phyloP scores from a whole-genome alignment of 2,329 filamentous ascomycete species.

The Aspergillus neoniger region DNA sequence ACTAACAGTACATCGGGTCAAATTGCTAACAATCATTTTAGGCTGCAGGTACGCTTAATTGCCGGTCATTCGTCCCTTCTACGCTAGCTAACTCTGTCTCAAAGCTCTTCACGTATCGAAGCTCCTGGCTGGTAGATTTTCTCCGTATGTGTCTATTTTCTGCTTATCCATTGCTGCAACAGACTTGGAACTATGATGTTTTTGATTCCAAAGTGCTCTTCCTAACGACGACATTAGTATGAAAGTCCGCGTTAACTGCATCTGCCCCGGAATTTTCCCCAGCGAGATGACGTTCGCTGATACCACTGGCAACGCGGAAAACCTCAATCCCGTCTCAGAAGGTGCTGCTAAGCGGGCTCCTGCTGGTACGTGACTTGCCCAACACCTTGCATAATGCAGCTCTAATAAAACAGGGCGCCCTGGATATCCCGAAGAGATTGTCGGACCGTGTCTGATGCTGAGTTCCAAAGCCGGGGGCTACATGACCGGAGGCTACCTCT shows the following conservation, averaged over 20 bases:
- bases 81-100: neutral
- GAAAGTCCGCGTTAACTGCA: neutral
- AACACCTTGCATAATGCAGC: no score
- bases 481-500: neutral
- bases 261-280: neutral
- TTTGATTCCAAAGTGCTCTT: no score
- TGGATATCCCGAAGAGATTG: neutral
- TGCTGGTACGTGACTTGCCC: neutral
- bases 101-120: neutral
- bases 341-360: neutral
- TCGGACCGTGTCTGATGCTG: neutral
- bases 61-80: no score
- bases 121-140: neutral
- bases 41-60: neutral
- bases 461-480: neutral
- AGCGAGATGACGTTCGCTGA: neutral
- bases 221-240: neutral
- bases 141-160: neutral
- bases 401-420: neutral
- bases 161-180: no score
- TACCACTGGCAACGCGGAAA: neutral
- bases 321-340: neutral
- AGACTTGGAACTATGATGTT: no score
- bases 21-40: neutral
- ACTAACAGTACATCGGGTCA: neutral